A percentile compares a stretch with the other conserved stretches of the same genome.
Conservation (phyloP, 805 yeast genomes). For the Torulaspora maleeae region DNA sequence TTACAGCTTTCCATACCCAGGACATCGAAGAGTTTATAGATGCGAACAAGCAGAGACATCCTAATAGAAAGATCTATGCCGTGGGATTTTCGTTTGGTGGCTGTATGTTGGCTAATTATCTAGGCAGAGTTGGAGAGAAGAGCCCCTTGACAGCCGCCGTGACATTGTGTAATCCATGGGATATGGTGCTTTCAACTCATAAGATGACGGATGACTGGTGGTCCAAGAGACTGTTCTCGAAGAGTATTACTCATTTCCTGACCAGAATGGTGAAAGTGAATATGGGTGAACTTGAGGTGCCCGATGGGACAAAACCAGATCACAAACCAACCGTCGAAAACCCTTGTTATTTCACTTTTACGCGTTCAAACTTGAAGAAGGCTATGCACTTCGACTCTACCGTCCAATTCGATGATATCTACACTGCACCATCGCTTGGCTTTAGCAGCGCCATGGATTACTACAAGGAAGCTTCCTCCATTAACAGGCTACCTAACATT, state of each 20-base stretch:
- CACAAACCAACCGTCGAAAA: conserved; percentile 21
- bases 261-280: conserved; percentile 45
- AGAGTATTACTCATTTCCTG: conserved; percentile 41
- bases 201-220: conserved; percentile 40
- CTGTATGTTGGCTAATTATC: conserved; percentile 56
- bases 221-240: conserved; percentile 42
- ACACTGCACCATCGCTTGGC: conserved; percentile 60
- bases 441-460: conserved; percentile 58
- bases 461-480: conserved; percentile 62
- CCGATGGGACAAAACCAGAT: conserved; percentile 22
- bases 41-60: conserved; percentile 47
- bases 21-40: conserved; percentile 60
- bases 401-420: conserved; percentile 54
- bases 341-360: conserved; percentile 27
- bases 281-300: conserved; percentile 33
- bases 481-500: conserved; percentile 49
- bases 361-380: conserved; percentile 36
- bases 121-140: conserved; percentile 60
- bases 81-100: conserved; percentile 75
- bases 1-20: conserved; percentile 63
- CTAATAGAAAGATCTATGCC: conserved; percentile 58
- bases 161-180: conserved; percentile 69
- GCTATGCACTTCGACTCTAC: conserved; percentile 39
- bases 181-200: conserved; percentile 50
- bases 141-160: conserved; percentile 54